Evolutionary conservation across 805 yeast genomes (phyloP), one percentile per base, ranked within the genome.

Genomic region (Candida silvicultrix): DNA sequence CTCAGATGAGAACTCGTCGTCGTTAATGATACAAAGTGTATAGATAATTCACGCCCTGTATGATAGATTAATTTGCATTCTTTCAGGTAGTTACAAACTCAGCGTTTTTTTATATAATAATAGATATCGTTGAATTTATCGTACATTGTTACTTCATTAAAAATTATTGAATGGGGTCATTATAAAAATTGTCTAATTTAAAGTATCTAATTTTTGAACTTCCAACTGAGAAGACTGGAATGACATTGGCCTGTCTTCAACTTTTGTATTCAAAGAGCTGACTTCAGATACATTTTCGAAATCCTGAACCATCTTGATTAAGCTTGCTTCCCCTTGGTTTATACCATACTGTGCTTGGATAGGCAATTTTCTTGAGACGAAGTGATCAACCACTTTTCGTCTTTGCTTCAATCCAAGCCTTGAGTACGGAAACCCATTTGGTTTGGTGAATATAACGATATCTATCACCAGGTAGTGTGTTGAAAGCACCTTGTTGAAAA

Each of bases 391-490:
- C 19, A 88, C 75, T 44, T 77, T 73, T 2, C 84, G 83, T 45
- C 98, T 71, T 66, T 89, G 96, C 51, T 83, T 83, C 37, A 83
- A 79, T 2, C 84, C 89, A 49, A 89, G 63, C 53, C 95, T 65
- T 23, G 94, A 85, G 41, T 77, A 68, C 3, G 89, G 90, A 53
- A 82, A 77, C 14, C 73, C 74, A 4, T 79, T 83, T 41, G 71
- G 71, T 43, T 77, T 78, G 39, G 86, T 78, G 65, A 92, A 94
- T 0, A 89, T 84, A 34, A 94, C 85, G 38, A 92, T 76, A 62
- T 95, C 97, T 19, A 89, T 69, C 10, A 88, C 75, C 46, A 94
- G 68, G 52, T 89, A 94, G 62, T 90, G 97, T 49, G 78, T 83
- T 50, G 85, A 80, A 55, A 95, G 67, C 1, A 92, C 79, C 16